Base-by-base conservation (phyloP, 352 stramenopile species). In the Pythium sp. region DNA sequence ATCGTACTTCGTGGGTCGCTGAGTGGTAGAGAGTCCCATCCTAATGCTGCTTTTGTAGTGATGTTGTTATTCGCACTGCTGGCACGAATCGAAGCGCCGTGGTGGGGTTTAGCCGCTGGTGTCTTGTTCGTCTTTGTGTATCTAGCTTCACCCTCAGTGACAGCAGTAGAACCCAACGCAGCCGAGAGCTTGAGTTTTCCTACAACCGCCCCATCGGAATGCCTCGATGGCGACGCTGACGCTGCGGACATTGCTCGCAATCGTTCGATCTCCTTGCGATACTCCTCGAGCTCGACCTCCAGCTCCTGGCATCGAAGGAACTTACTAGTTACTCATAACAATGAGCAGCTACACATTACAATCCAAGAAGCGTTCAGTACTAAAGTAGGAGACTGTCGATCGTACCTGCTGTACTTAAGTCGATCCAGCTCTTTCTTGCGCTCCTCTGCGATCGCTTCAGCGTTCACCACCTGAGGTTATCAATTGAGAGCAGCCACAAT, bases 221-320 rank as follows among this genome's bases (percentile, higher is more conserved):
- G 32, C 9, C 55, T n/a, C 38, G 24, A 62, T 9, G 36, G 32
- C 0, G 53, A 28, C n/a, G 28, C 7, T 3, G 30, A 41, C 4
- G 41, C 62, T 6, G 72, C 63, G 49, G 81, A 53, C 57, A 81
- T 67, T 4, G 59, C 61, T 32, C 76, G 71, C 30, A 92, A 67
- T 5, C 77, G 77, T 54, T 85, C 71, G 30, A 92, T 86, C 64
- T 92, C 84, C 9, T 26, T 41, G 38, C 82, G 71, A 34, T 79
- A 87, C 58, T 92, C 84, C 41, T 89, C 80, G 26, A 89, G 74
- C 49, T 92, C 80, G 36, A 81, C 55, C 41, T 90, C 80, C 5
- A 89, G 64, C 55, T 92, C 84, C 63, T 89, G 84, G 43, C 81
- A 84, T 2, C 80, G 81, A 64, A 92, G 75, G 63, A 90, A 92